Percentiles rank a stretch among this genome's conserved stretches.
These are phyloP conservation scores for Heteromeles arbutifolia DNA, from an alignment of 306 rosid species.

Conservation along the genomic window DNA sequence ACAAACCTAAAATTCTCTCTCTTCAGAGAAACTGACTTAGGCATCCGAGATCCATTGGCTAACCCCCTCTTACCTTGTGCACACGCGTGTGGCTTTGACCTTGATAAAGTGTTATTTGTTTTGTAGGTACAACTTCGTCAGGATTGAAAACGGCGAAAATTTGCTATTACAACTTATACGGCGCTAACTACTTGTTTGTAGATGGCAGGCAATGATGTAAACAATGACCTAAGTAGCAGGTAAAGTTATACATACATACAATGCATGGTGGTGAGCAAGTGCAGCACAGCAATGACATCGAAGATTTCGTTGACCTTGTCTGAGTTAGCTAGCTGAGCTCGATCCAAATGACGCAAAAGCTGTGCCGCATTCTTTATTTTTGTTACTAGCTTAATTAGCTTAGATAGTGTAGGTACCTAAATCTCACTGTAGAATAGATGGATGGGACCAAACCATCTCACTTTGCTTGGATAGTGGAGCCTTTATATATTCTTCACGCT, in stretches of 20 bases:
- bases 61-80: too few relatives aligned
- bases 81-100: too few relatives aligned
- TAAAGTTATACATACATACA: neutral
- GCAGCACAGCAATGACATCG: neutral
- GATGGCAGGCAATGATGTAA: neutral
- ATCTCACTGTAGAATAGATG: neutral
- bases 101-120: too few relatives aligned
- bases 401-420: neutral
- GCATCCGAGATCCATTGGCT: too few relatives aligned
- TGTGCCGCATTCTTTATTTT: neutral
- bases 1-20: too few relatives aligned
- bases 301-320: neutral
- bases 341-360: neutral
- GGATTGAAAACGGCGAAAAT: too few relatives aligned
- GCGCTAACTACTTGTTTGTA: neutral
- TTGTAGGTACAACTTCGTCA: too few relatives aligned
- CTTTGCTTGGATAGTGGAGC: conserved; percentile 41
- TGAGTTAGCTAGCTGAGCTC: neutral
- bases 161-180: too few relatives aligned
- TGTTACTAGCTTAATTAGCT: neutral
- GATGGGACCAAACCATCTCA: conserved; percentile 43
- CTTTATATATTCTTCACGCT: conserved; percentile 13
- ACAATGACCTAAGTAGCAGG: neutral
- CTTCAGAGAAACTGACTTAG: too few relatives aligned
- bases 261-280: neutral